Evolutionary conservation across 169 alveolate genomes (phyloP), one percentile per base, ranked within the genome.

Genomic region (Eimeria necatrix): DNA sequence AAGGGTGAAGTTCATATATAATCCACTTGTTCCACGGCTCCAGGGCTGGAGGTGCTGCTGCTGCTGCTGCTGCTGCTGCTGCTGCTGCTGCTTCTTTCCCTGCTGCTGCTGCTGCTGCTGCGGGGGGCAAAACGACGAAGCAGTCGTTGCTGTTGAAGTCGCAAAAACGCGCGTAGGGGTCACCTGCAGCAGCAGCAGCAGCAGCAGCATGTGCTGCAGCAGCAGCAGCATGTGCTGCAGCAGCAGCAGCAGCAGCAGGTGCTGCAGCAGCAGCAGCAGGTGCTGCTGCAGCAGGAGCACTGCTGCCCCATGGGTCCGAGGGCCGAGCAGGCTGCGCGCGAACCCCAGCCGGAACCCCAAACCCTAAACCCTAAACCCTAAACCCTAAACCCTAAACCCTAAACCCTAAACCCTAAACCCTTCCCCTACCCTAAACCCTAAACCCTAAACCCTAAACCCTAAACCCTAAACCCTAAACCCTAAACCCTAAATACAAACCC

Each of bases 1-100:
- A 80, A 14, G 80, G 80, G 68, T 91, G 95, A 4, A 91, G 78
- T 26, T 91, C 95, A 53, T 91, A 91, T 51, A 91, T 74, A 18
- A 73, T 73, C 26, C 78, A 73, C 32, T 53, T 16, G n/a, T 7
- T 61, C 90, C 89, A 74, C 51, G 94, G 22, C 26, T 26, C 59
- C 52, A 61, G n/a, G 20, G 32, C 61, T n/a, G 51, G 49, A 14
- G 64, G 5, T 3, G 46, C 81, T 85, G 68, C 59, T 51, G 81
- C 32, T 51, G 56, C 92, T 20, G 68, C 92, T 68, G 53, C 48
- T 48, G 78, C 51, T 71, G 46, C 81, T 71, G 81, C 49, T 4
- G 81, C 81, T 12, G 81, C 20, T 22, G 56, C 20, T 18, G 81
- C 32, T 51, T 24, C 92, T 18, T 59, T 14, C 41, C n/a, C 26